Base-by-base conservation (phyloP, 441 rosid genomes). In the Populus hybrid region DNA sequence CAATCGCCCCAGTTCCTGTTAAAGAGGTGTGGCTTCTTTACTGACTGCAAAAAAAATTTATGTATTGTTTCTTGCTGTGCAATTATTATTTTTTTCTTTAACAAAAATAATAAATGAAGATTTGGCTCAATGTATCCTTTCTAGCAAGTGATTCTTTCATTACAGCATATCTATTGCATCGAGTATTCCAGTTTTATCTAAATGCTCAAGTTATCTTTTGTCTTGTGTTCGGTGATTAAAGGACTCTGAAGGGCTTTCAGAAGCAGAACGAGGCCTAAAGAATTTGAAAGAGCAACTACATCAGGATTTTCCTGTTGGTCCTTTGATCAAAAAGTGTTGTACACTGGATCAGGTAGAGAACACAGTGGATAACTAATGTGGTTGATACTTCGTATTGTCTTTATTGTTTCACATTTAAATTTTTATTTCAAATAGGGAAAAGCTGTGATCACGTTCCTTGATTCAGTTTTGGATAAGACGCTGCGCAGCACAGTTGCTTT, bases 261-360 rank as follows among this genome's bases (percentile, higher is more conserved):
- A 94, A 86, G 90, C 93, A 68, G 94, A 96, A 29, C 86, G 86
- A 73, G 94, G 87, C 78, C 80, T 96, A 65, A 92, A 87, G 84
- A 83, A 85, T 87, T 87, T 96, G 86, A 96, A 96, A 88, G 97
- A 93, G 69, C 93, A 92, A 81, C 86, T 96, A 67, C 80, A 77
- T 66, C 94, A 96, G 77, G 94, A 90, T 83, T 91, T 93, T 79
- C 98, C 98, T 78, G 96, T 88, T 59, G 98, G 99, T 78, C 95
- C 98, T 79, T 85, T 96, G 87, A 88, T 94, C 64, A 90, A 89
- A 82, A 91, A 88, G 83, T 96, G 98, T 76, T 93, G 97, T 84
- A 94, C 99, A 65, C 78, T 96, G 82, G 98, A 96, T 88, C 99
- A 94, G 97, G 99, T 96, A 74, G 68, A 73, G 71, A 76, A 71